Base-by-base conservation (phyloP, 768 basidiomycete species). In the Lactarius akahatsu region DNA sequence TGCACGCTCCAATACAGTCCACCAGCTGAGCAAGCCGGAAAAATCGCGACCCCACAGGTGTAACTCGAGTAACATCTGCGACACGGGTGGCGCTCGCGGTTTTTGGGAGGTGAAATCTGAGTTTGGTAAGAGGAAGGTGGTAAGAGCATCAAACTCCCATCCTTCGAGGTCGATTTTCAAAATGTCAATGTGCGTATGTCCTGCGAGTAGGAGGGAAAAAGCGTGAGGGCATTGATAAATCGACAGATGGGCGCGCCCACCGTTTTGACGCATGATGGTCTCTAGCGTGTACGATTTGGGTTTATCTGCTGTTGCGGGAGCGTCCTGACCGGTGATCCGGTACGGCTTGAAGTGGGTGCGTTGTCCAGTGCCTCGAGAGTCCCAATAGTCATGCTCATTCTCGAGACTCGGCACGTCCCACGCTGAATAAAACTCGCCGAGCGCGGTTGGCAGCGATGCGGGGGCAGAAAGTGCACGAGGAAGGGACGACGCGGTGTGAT, bases 151-250 rank as follows among this genome's bases (percentile, higher is more conserved):
- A 38, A 83, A 83, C 67, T 83, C 82, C 71, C 77, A 79, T 38
- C 82, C 83, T 58, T 83, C 82, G 9, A 84, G 71, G 70, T 83
- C 82, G 66, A 83, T 77, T 72, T 83, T 78, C 70, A 79, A 74
- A 23, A 81, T 71, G 59, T 81, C 78, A 13, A 82, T 76, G 66
- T 75, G 72, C 26, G 56, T 74, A 72, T 80, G 80, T 40, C 69
- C 63, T 60, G 18, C 4, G 15, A 45, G n/a, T n/a, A n/a, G n/a
- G n/a, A n/a, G n/a, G n/a, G n/a, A n/a, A n/a, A n/a, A n/a, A n/a
- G n/a, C n/a, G n/a, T n/a, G n/a, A n/a, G n/a, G n/a, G n/a, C n/a
- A n/a, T 43, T n/a, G 40, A 3, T 3, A 13, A 4, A n/a, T 9
- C 30, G 20, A 63, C 23, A n/a, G 30, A 41, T 32, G 59, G n/a